These are phyloP conservation scores for Silene uniflora DNA, from an alignment of 148 eudicot genomes.

Conservation along the genomic window DNA sequence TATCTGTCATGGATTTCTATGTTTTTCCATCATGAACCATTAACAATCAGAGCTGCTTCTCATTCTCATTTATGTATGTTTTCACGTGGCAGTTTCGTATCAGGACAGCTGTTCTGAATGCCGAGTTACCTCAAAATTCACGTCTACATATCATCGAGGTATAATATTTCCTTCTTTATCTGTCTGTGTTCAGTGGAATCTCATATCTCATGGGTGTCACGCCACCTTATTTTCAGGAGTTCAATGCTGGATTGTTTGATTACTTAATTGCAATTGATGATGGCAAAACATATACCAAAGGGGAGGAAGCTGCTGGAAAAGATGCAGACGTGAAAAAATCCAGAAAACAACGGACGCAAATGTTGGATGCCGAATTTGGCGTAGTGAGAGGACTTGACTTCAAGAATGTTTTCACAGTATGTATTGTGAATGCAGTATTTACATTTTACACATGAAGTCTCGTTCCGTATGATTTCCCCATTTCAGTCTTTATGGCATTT, in stretches of 20 bases:
- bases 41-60: neutral
- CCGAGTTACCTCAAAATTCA: constrained; percentile 97
- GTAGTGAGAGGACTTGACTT: constrained; percentile 96
- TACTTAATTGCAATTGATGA: constrained; percentile 84
- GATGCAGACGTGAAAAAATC: constrained; percentile 43
- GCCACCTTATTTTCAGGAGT: constrained; percentile 47
- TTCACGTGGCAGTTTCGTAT: constrained; percentile 64
- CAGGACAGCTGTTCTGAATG: constrained; percentile 83
- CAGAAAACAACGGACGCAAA: constrained; percentile 50
- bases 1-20: neutral
- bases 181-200: neutral
- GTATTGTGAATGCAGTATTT: constrained; percentile 6
- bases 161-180: constrained; percentile 4
- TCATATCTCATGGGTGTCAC: neutral
- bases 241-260: constrained; percentile 96
- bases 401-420: constrained; percentile 87
- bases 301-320: constrained; percentile 42
- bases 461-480: too few species aligned
- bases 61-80: neutral
- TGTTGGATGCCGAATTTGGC: constrained; percentile 84
- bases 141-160: constrained; percentile 97
- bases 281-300: constrained; percentile 45
- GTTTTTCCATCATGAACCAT: neutral
- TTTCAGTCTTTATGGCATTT: too few species aligned
- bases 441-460: too few species aligned